Percentiles rank a stretch among this genome's conserved stretches.
phyloP scores from a whole-genome alignment of 192 early-diverging fungal species.

The Podila horticola region DNA sequence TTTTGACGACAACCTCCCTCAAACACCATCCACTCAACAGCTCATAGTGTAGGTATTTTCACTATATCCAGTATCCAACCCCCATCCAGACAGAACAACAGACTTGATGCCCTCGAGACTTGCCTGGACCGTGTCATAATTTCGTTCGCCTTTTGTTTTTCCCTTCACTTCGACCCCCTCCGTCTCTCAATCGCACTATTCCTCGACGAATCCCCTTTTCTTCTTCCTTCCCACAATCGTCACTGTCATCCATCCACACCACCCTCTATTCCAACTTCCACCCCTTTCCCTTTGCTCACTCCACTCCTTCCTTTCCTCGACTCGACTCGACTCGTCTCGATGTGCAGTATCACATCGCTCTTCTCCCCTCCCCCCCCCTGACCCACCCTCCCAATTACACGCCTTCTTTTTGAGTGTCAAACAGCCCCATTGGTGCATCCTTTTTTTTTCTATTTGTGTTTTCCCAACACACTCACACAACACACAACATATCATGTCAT shows the following conservation, averaged over 20 bases:
- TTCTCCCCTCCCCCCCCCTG: too few species aligned
- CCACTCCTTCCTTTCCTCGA: constrained; percentile 2
- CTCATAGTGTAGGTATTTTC: background rate
- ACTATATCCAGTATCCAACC: background rate
- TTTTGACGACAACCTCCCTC: background rate
- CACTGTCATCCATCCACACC: background rate
- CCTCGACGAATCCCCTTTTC: too few species aligned
- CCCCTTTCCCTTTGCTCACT: background rate
- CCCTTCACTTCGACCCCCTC: too few species aligned
- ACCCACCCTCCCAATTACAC: too few species aligned
- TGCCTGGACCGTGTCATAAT: too few species aligned
- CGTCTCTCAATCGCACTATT: too few species aligned
- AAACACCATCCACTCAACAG: background rate
- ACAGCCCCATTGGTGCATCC: background rate
- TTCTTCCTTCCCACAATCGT: background rate
- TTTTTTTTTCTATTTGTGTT: background rate
- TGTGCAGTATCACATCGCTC: too few species aligned
- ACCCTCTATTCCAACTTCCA: background rate
- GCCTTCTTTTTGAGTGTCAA: background rate
- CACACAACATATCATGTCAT: background rate
- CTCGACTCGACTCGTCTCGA: background rate
- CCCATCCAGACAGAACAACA: too few species aligned
- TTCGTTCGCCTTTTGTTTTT: too few species aligned
- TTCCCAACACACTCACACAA: too few species aligned
- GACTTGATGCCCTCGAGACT: too few species aligned